Evolutionary conservation across 345 rosid species (phyloP).

Genomic region (Euphorbia pulcherrima): DNA sequence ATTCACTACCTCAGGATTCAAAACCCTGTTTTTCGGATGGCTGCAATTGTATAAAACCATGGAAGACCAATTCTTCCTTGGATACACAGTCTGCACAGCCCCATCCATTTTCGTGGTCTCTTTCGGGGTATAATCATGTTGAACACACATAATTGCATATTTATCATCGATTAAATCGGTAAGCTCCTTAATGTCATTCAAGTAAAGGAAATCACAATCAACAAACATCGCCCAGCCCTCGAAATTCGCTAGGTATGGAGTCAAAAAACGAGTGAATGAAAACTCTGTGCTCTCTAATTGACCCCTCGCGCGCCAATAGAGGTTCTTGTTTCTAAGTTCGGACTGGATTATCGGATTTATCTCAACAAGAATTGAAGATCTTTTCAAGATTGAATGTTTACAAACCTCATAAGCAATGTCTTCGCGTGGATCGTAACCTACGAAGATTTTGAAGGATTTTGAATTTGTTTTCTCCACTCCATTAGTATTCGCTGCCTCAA

Average conservation of each 20-base stretch:
- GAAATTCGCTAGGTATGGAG: constrained; percentile 68
- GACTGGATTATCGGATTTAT: constrained; percentile 76
- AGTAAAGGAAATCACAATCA: constrained; percentile 90
- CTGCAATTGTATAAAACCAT: constrained; percentile 95
- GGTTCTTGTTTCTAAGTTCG: constrained; percentile 60
- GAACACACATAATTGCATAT: constrained; percentile 90
- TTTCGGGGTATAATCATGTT: constrained; percentile 85
- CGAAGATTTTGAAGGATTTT: constrained; percentile 58
- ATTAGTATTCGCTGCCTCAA: neutral
- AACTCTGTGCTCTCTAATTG: constrained; percentile 94
- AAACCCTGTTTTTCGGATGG: constrained; percentile 74
- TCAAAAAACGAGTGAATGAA: constrained; percentile 84
- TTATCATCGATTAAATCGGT: constrained; percentile 75
- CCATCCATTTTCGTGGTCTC: constrained; percentile 98
- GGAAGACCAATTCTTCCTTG: constrained; percentile 98
- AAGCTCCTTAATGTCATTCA: constrained; percentile 73
- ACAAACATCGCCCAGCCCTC: constrained; percentile 99
- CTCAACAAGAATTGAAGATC: constrained; percentile 81
- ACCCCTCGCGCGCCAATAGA: constrained; percentile 81
- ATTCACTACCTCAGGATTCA: constrained; percentile 71
- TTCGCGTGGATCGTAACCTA: constrained; percentile 90
- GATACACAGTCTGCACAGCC: constrained; percentile 86
- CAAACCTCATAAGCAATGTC: constrained; percentile 87
- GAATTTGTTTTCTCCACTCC: constrained; percentile 4
- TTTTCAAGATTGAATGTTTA: constrained; percentile 58